phyloP scores from a whole-genome alignment of 2,329 filamentous ascomycete species.

The Tolypocladium nubicola region DNA sequence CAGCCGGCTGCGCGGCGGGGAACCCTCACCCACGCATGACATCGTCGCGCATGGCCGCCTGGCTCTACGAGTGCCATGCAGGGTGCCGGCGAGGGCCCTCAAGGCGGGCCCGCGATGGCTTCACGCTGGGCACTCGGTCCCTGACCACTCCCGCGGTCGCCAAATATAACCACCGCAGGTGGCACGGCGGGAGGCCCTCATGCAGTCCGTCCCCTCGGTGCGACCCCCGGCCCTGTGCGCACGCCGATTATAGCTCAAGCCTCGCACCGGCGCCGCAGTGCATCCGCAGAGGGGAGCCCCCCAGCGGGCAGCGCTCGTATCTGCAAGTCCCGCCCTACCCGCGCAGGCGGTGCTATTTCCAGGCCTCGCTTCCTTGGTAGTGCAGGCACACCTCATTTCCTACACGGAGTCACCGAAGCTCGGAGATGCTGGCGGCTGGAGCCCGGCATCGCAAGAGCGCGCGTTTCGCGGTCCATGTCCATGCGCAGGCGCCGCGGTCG shows the following conservation, averaged over 20 bases:
- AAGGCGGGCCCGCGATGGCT: neutral
- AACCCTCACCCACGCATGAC: neutral
- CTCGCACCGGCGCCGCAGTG: neutral
- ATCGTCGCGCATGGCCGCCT: neutral
- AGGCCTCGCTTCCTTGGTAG: neutral
- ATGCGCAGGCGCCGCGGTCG: too few relatives aligned
- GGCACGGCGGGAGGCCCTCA: neutral
- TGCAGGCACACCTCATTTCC: neutral
- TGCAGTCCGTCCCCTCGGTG: neutral
- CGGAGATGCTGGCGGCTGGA: too few relatives aligned
- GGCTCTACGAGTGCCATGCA: neutral
- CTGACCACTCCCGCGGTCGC: neutral
- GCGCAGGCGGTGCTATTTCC: neutral
- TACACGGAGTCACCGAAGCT: too few relatives aligned
- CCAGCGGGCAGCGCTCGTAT: neutral
- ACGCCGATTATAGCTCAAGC: neutral
- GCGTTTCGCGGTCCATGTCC: too few relatives aligned
- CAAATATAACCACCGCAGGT: neutral
- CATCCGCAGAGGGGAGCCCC: too few relatives aligned
- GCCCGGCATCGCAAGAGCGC: too few relatives aligned
- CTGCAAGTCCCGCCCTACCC: neutral
- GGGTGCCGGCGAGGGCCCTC: neutral
- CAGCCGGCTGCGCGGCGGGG: neutral
- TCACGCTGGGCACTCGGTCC: neutral
- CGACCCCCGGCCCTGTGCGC: neutral